Percentiles rank a stretch among this genome's conserved stretches.
These are phyloP conservation scores for Diplodia scrobiculata DNA, from an alignment of 2,329 filamentous ascomycete species.

Conservation along the genomic window DNA sequence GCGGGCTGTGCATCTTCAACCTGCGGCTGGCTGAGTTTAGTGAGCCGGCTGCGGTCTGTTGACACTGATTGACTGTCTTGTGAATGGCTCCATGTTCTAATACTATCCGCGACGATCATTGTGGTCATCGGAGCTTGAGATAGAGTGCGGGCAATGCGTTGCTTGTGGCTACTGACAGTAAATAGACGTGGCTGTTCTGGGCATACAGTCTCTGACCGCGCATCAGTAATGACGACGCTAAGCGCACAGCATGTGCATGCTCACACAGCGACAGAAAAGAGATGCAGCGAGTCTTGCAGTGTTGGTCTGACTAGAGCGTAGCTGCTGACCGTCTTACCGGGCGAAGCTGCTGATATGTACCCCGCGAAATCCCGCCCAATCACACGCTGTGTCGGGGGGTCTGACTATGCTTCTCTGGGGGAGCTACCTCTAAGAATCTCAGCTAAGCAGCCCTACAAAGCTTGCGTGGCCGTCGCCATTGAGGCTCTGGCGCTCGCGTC, in stretches of 20 bases:
- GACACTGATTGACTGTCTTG: neutral
- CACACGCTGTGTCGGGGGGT: neutral
- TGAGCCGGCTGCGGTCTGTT: neutral
- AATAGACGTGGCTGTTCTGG: too few relatives aligned
- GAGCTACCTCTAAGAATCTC: constrained; percentile 8
- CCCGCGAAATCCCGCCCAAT: neutral
- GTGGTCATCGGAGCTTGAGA: too few relatives aligned
- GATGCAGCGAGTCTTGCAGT: neutral
- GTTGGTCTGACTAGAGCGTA: constrained; percentile 6
- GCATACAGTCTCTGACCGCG: too few relatives aligned
- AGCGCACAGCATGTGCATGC: neutral
- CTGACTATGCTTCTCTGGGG: neutral
- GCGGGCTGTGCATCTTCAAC: neutral
- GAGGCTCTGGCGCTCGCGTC: constrained; percentile 9
- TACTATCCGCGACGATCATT: neutral
- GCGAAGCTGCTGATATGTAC: constrained; percentile 1
- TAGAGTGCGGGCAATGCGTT: too few relatives aligned
- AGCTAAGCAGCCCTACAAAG: constrained; percentile 9
- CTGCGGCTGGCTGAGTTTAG: neutral
- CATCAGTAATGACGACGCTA: neutral
- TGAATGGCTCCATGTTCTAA: neutral
- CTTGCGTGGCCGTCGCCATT: constrained; percentile 5
- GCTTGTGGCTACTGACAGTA: too few relatives aligned
- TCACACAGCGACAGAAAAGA: neutral
- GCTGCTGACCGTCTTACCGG: constrained; percentile 5